Conservation (phyloP, 2,329 filamentous ascomycete species). For the Xylaria sp. region DNA sequence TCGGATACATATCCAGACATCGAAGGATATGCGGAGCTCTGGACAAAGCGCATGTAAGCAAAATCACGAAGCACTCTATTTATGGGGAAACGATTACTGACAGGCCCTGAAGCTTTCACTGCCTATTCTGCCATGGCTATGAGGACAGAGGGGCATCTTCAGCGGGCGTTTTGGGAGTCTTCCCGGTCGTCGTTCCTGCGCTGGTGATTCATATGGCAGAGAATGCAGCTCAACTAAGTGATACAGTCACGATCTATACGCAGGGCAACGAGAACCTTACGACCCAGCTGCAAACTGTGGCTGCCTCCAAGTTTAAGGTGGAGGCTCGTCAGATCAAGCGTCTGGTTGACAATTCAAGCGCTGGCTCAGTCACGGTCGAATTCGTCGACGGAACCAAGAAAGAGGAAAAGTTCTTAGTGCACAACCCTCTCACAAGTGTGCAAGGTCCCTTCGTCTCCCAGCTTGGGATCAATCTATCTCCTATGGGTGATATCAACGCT, state of each 20-base stretch:
- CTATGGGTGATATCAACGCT: constrained; percentile 36
- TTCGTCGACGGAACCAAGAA: constrained; percentile 36
- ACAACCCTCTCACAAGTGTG: constrained; percentile 36
- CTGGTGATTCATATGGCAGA: constrained; percentile 34
- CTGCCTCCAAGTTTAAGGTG: constrained; percentile 29
- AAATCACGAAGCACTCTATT: neutral
- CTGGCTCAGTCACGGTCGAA: constrained; percentile 34
- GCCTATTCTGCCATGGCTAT: constrained; percentile 40
- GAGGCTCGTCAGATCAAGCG: constrained; percentile 43
- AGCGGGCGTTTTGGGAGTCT: constrained; percentile 33
- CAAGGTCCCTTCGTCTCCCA: constrained; percentile 37
- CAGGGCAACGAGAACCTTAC: constrained; percentile 35
- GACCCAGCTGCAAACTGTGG: constrained; percentile 18
- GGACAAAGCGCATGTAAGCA: constrained; percentile 37
- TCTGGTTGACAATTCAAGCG: constrained; percentile 11
- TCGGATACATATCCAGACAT: constrained; percentile 34
- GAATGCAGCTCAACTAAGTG: constrained; percentile 37
- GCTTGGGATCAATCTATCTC: constrained; percentile 34
- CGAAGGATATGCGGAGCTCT: constrained; percentile 34
- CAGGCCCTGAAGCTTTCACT: constrained; percentile 35
- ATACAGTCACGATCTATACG: constrained; percentile 41
- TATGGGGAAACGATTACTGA: neutral
- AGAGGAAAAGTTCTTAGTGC: constrained; percentile 40
- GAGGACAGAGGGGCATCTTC: constrained; percentile 37
- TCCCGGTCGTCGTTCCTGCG: constrained; percentile 18